These are phyloP conservation scores for Pneumocystis carinii DNA, from an alignment of 1,139 yeast genomes.

Conservation along the genomic window DNA sequence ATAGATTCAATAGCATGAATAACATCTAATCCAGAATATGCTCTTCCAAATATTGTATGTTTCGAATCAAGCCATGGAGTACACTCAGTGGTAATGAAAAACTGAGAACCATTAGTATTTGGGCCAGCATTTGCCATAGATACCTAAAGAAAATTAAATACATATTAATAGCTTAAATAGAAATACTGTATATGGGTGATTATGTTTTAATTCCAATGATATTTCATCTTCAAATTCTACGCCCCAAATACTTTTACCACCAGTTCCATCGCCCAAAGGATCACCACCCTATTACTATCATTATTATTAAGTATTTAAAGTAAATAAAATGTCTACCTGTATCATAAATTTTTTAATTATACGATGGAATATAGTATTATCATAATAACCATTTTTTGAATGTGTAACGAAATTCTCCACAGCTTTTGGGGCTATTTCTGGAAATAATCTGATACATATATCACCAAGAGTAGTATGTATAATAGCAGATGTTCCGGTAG, in stretches of 20 bases:
- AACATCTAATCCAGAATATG: constrained; percentile 26
- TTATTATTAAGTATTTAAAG: constrained; percentile 19
- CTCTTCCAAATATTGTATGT: constrained; percentile 51
- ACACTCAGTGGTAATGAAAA: constrained; percentile 36
- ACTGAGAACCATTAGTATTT: constrained; percentile 50
- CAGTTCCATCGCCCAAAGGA: constrained; percentile 37
- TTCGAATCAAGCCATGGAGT: constrained; percentile 38
- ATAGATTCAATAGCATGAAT: constrained; percentile 24
- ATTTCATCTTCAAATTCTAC: constrained; percentile 33
- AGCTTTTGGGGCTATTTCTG: constrained; percentile 30
- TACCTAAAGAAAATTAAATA: constrained; percentile 24
- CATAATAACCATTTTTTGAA: constrained; percentile 30
- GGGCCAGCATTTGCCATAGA: constrained; percentile 54
- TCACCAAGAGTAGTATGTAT: constrained; percentile 37
- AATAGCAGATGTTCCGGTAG: constrained; percentile 16
- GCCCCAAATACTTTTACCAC: constrained; percentile 34
- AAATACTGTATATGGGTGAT: constrained; percentile 29
- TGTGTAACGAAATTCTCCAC: constrained; percentile 32
- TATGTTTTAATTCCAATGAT: constrained; percentile 27
- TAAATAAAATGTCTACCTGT: constrained; percentile 21
- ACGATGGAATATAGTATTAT: constrained; percentile 33
- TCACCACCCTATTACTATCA: constrained; percentile 27
- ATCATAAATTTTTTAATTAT: constrained; percentile 37
- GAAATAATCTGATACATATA: constrained; percentile 28
- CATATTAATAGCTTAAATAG: constrained; percentile 20